phyloP scores from a whole-genome alignment of 495 filamentous ascomycete genomes.

The Penicilliopsis zonata region DNA sequence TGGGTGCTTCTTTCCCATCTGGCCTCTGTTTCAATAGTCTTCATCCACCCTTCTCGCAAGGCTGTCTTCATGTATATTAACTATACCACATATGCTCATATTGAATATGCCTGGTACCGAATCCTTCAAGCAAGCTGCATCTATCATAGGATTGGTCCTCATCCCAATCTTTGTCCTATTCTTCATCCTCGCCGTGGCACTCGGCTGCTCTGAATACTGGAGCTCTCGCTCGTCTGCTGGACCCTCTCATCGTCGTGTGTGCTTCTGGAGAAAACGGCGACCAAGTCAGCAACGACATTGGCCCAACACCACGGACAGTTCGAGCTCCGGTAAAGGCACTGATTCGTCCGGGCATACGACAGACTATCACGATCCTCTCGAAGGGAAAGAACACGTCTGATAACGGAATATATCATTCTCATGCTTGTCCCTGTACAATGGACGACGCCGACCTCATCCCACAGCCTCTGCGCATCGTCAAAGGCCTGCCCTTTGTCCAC shows the following conservation, averaged over 20 bases:
- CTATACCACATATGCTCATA: too few species aligned
- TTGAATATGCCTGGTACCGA: too few species aligned
- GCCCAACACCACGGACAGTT: slow-evolving; percentile 12
- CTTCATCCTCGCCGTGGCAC: slow-evolving; percentile 29
- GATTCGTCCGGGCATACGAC: slow-evolving; percentile 9
- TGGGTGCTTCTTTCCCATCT: background rate
- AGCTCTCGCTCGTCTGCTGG: slow-evolving; percentile 8
- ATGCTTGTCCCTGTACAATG: slow-evolving; percentile 2
- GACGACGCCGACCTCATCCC: slow-evolving; percentile 3
- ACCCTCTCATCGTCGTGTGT: slow-evolving; percentile 3
- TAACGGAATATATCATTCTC: background rate
- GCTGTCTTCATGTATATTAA: too few species aligned
- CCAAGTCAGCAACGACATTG: slow-evolving; percentile 8
- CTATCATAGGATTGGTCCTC: slow-evolving; percentile 39
- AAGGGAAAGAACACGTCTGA: slow-evolving; percentile 12
- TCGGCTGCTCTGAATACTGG: slow-evolving; percentile 32
- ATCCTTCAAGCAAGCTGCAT: slow-evolving; percentile 24
- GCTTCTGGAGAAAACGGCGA: slow-evolving; percentile 1
- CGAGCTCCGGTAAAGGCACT: slow-evolving; percentile 6
- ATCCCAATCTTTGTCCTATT: slow-evolving; percentile 40
- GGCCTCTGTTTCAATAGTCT: slow-evolving; percentile 1
- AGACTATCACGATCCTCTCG: slow-evolving; percentile 8
- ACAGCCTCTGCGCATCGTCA: slow-evolving; percentile 7
- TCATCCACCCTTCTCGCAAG: slow-evolving; percentile 3
- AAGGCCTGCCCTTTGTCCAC: slow-evolving; percentile 1